Base-by-base conservation (phyloP, 768 basidiomycete genomes). In the Amanita inopinata region DNA sequence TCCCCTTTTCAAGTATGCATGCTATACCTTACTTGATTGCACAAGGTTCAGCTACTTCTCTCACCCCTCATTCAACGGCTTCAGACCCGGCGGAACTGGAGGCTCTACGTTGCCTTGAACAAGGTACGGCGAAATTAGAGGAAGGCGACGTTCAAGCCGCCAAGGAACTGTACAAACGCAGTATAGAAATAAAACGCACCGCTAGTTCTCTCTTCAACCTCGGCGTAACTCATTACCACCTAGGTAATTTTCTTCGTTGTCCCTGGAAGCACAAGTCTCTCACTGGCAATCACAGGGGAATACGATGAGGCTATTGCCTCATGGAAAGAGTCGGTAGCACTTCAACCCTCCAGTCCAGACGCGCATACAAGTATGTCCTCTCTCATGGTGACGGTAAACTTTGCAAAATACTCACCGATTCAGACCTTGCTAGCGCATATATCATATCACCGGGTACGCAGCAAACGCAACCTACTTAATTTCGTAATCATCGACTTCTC, bases 341-440 rank as follows among this genome's bases (percentile, higher is more conserved):
- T 90, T 32, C 84, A 90, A 51, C 89, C 89, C 25, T 74, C 80
- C 41, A 89, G 84, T 53, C 73, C 89, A 18, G 88, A 91, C 58
- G 78, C 87, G 22, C 89, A 92, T 62, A 89, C 84, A 27, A 91
- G 89, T 89, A 59, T 48, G 76, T 67, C 36, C 52, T 50, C 42
- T 37, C 34, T 53, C 45, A 46, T 48, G 22, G 42, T 45, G 19
- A 42, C 19, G 42, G 39, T 46, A n/a, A n/a, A n/a, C n/a, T n/a
- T n/a, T n/a, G n/a, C n/a, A n/a, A n/a, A n/a, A n/a, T n/a, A n/a
- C n/a, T n/a, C n/a, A 53, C 47, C 50, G 20, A 44, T 48, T 47
- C 53, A 91, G 87, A 91, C 65, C 69, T 91, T 36, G 88, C 89
- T 40, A 89, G 84, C 58, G 88, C 88, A 53, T 91, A 90, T 63